Evolutionary conservation across 257 asterid genomes (phyloP).

Genomic region (Capsicum pubescens): DNA sequence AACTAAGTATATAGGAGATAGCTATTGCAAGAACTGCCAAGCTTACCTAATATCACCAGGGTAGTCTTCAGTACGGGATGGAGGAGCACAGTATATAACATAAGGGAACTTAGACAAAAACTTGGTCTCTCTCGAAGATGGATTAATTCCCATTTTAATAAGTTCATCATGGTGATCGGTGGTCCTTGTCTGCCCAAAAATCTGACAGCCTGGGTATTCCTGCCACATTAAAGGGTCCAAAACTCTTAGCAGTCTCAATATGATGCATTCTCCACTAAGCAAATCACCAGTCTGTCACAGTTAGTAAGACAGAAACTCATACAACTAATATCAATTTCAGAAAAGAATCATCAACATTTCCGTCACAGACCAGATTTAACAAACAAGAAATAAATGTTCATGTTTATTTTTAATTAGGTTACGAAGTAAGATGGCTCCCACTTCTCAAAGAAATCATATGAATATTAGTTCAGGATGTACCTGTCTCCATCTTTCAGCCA

Average conservation of each 20-base stretch:
- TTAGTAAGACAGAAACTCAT: constrained; percentile 11
- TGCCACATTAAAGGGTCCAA: constrained; percentile 37
- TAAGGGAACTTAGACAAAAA: constrained; percentile 65
- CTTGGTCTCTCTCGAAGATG: constrained; percentile 62
- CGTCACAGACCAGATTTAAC: background rate
- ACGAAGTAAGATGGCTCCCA: background rate
- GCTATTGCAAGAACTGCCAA: constrained; percentile 23
- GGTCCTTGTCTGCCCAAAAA: constrained; percentile 80
- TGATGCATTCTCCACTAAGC: background rate
- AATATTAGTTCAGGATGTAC: constrained; percentile 43
- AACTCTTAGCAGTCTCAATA: constrained; percentile 24
- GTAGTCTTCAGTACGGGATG: constrained; percentile 69
- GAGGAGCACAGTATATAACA: constrained; percentile 96
- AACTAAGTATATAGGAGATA: background rate
- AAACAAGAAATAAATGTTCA: constrained; percentile 17
- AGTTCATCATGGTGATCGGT: constrained; percentile 85
- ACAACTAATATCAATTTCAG: constrained; percentile 9
- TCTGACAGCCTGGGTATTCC: constrained; percentile 82
- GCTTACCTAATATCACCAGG: constrained; percentile 84
- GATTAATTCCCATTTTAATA: constrained; percentile 72
- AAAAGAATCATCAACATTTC: constrained; percentile 12
- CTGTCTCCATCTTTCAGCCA: constrained; percentile 92
- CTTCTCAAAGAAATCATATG: constrained; percentile 26
- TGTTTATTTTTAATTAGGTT: background rate
- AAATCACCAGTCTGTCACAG: background rate